A percentile compares a stretch with the other conserved stretches of the same genome.
phyloP scores from a whole-genome alignment of 1,284 basidiomycete genomes.

The Vanrija pseudolonga region DNA sequence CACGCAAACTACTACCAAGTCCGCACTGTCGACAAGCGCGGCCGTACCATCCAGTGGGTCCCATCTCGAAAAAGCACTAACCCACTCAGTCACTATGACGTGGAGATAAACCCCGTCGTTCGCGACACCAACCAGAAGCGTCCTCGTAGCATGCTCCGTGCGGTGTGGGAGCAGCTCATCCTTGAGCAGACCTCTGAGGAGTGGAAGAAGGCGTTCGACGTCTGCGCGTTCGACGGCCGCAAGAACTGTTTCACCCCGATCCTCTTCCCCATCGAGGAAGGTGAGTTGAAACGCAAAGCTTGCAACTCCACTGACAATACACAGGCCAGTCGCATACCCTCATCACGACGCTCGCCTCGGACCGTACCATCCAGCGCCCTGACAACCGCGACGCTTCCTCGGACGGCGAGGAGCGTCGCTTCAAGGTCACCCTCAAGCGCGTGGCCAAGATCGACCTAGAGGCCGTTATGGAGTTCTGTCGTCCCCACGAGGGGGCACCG shows the following conservation, averaged over 20 bases:
- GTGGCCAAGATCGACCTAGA: slow-evolving; percentile 40
- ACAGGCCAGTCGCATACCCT: slow-evolving; percentile 9
- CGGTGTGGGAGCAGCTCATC: slow-evolving; percentile 31
- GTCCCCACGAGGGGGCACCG: slow-evolving; percentile 25
- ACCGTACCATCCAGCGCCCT: slow-evolving; percentile 26
- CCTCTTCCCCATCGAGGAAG: slow-evolving; percentile 25
- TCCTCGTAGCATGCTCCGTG: slow-evolving; percentile 25
- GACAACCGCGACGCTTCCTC: slow-evolving; percentile 21
- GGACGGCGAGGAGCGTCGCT: slow-evolving; percentile 35
- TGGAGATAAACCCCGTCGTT: slow-evolving; percentile 44
- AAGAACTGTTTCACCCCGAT: slow-evolving; percentile 41
- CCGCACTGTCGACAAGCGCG: slow-evolving; percentile 20
- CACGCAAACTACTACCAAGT: slow-evolving; percentile 34
- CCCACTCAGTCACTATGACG: slow-evolving; percentile 40
- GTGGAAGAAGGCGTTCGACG: slow-evolving; percentile 21
- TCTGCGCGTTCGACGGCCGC: slow-evolving; percentile 36
- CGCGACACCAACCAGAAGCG: slow-evolving; percentile 34
- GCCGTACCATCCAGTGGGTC: slow-evolving; percentile 38
- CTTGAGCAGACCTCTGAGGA: slow-evolving; percentile 20
- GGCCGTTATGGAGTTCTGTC: slow-evolving; percentile 38
- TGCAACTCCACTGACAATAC: not conserved
- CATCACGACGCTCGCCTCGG: slow-evolving; percentile 28
- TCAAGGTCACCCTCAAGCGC: slow-evolving; percentile 34
- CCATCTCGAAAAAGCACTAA: not conserved
- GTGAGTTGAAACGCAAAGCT: slow-evolving; percentile 10